A percentile compares a stretch with the other conserved stretches of the same genome.
Evolutionary conservation across 2,329 filamentous ascomycete species (phyloP).

Genomic region (Penicillium fuscoglaucum): DNA sequence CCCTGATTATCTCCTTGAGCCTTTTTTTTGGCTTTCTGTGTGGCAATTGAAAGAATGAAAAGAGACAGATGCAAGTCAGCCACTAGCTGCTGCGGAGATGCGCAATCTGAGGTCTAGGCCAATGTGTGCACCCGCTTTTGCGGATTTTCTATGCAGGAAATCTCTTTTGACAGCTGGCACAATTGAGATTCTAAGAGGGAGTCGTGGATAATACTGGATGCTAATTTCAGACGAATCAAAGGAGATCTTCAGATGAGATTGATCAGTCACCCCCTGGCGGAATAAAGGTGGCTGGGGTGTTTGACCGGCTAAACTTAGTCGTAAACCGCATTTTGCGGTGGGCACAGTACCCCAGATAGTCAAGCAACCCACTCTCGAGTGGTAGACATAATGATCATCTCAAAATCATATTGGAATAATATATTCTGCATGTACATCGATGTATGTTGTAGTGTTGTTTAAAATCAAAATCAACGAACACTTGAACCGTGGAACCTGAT

Average conservation of each 20-base stretch:
- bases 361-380: neutral
- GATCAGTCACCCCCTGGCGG: constrained; percentile 2
- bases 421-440: neutral
- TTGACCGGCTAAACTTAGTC: constrained; percentile 2
- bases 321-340: neutral
- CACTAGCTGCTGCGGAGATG: constrained; percentile 25
- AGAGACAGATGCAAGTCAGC: constrained; percentile 25
- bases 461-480: neutral
- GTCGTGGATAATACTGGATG: neutral
- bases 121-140: constrained; percentile 19
- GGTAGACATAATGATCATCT: neutral
- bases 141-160: constrained; percentile 15
- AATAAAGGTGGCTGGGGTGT: constrained; percentile 28
- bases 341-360: neutral
- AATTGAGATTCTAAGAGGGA: neutral
- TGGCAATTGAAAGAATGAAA: constrained; percentile 21
- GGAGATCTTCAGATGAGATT: neutral
- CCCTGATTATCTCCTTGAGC: constrained; percentile 1
- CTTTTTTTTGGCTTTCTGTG: constrained; percentile 15
- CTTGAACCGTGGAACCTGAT: neutral
- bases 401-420: neutral
- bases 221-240: neutral
- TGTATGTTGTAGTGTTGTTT: neutral
- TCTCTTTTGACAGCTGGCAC: constrained; percentile 5
- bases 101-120: constrained; percentile 22